These are phyloP conservation scores for Simmondsia chinensis DNA, from an alignment of 148 eudicot genomes.

Conservation along the genomic window DNA sequence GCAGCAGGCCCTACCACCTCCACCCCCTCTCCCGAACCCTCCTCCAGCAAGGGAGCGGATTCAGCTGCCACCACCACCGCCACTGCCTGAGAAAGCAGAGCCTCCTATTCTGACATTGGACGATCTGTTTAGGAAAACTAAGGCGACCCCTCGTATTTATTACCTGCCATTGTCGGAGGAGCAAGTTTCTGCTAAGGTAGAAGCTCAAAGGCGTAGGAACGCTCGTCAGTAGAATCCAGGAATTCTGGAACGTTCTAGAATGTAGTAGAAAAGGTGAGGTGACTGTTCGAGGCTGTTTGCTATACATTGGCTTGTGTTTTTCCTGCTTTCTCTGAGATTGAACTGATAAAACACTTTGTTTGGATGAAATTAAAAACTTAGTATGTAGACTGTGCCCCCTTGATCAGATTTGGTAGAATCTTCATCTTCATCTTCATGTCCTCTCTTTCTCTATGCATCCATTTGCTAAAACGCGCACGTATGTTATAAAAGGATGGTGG, in stretches of 20 bases:
- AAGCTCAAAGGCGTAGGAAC: slow-evolving; percentile 33
- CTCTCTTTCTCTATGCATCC: too few relatives aligned
- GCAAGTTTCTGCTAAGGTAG: slow-evolving; percentile 53
- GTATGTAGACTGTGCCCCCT: too few relatives aligned
- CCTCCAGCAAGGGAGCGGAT: slow-evolving; percentile 45
- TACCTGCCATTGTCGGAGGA: slow-evolving; percentile 83
- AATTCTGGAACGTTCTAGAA: too few relatives aligned
- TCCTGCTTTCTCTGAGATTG: too few relatives aligned
- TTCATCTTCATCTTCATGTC: too few relatives aligned
- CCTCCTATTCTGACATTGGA: slow-evolving; percentile 85
- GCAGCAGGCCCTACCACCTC: slow-evolving; percentile 51
- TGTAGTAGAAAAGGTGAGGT: too few relatives aligned
- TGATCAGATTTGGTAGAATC: too few relatives aligned
- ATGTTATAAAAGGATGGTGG: too few relatives aligned
- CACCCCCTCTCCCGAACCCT: slow-evolving; percentile 61
- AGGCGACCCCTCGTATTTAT: slow-evolving; percentile 80
- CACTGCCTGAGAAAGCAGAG: slow-evolving; percentile 44
- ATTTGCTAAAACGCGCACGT: too few relatives aligned
- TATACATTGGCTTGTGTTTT: too few relatives aligned
- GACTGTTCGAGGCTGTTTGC: too few relatives aligned
- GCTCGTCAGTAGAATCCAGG: slow-evolving; percentile 35
- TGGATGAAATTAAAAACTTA: too few relatives aligned
- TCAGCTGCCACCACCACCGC: slow-evolving; percentile 48
- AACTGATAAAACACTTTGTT: slow-evolving; percentile 8
- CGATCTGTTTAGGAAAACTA: slow-evolving; percentile 88